Conservation (phyloP, 495 filamentous ascomycete genomes). For the Pseudevernia furfuracea region DNA sequence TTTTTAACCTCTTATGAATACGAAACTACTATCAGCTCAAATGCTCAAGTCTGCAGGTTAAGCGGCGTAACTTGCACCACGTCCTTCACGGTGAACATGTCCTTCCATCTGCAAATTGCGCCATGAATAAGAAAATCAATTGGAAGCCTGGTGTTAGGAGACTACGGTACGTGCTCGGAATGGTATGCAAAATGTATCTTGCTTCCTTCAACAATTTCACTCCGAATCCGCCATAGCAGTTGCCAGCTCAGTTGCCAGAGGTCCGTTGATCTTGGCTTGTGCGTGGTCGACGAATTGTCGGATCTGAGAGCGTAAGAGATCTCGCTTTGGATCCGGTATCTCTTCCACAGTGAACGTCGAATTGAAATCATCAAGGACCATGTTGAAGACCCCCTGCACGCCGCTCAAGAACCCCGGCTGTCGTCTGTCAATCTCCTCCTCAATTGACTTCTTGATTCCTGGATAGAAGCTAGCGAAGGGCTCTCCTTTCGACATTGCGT, state of each 20-base stretch:
- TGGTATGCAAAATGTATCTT: not conserved
- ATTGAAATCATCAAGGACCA: constrained; percentile 6
- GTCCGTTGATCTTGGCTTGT: not conserved
- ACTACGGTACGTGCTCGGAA: not conserved
- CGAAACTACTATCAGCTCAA: not conserved
- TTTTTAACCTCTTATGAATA: too few species aligned
- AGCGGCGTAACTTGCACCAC: not conserved
- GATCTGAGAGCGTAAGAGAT: not conserved
- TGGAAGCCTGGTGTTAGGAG: not conserved
- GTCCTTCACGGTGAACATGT: not conserved
- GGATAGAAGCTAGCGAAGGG: not conserved
- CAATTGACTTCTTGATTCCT: not conserved
- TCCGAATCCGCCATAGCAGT: not conserved
- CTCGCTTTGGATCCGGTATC: not conserved
- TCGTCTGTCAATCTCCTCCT: not conserved
- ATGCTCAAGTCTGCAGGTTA: not conserved
- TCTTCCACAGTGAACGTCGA: constrained; percentile 6
- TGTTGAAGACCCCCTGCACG: not conserved
- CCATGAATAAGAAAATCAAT: not conserved
- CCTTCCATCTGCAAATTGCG: not conserved
- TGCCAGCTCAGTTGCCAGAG: not conserved
- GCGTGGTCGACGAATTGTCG: not conserved
- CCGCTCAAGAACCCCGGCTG: not conserved
- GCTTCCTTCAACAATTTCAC: not conserved
- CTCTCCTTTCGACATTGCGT: constrained; percentile 7